Percentiles rank a stretch among this genome's conserved stretches.
Conservation (phyloP, 2,329 filamentous ascomycete species). For the Scopulariopsis brevicaulis region DNA sequence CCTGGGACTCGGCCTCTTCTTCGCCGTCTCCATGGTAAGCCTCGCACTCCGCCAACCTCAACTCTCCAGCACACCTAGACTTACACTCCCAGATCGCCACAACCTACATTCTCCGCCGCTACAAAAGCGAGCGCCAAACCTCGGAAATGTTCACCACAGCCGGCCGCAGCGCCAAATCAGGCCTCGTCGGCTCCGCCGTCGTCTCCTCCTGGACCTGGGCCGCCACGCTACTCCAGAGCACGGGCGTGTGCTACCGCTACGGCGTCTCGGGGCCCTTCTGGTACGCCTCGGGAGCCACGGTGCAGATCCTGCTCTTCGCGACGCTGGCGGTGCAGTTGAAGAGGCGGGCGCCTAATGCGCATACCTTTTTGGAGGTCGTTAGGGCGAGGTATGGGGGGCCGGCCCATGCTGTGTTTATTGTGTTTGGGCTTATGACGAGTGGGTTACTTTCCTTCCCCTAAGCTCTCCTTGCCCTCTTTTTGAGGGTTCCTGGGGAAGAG, state of each 20-base stretch:
- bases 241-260: constrained; percentile 74
- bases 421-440: constrained; percentile 70
- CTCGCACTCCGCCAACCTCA: neutral
- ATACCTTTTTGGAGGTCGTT: constrained; percentile 76
- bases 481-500: neutral
- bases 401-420: constrained; percentile 69
- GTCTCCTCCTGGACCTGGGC: constrained; percentile 93
- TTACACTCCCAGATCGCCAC: constrained; percentile 37
- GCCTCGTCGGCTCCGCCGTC: constrained; percentile 79
- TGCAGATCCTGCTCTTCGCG: constrained; percentile 82
- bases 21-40: constrained; percentile 5
- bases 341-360: constrained; percentile 74
- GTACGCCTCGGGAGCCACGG: constrained; percentile 62
- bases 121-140: constrained; percentile 61
- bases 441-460: neutral
- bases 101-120: constrained; percentile 58
- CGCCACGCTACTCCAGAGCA: constrained; percentile 68
- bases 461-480: neutral
- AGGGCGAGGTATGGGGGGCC: constrained; percentile 62
- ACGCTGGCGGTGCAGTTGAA: constrained; percentile 87
- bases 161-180: constrained; percentile 78
- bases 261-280: constrained; percentile 50
- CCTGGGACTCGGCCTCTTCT: neutral
- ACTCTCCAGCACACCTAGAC: neutral
- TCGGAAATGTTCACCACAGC: constrained; percentile 90